Evolutionary conservation across 1,284 basidiomycete genomes (phyloP).

Genomic region (Ceratobasidium sp.): DNA sequence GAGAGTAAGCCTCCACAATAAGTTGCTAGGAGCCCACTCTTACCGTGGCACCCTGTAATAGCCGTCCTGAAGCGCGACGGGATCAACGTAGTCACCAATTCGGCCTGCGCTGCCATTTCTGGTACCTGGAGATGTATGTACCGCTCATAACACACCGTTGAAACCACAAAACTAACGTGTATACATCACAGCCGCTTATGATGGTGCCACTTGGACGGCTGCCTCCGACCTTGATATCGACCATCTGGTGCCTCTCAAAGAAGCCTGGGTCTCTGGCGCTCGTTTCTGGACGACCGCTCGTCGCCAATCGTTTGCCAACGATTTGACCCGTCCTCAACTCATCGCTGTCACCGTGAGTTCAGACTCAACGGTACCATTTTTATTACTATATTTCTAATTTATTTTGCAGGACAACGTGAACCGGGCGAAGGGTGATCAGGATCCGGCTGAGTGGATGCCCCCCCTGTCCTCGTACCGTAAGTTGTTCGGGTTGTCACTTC

Average conservation of each 20-base stretch:
- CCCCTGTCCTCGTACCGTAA: constrained; percentile 57
- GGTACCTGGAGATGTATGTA: constrained; percentile 24
- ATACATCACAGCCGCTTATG: constrained; percentile 58
- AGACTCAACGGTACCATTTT: background rate
- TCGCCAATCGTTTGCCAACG: constrained; percentile 64
- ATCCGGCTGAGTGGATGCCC: constrained; percentile 63
- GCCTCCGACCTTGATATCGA: constrained; percentile 68
- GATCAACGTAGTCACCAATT: constrained; percentile 50
- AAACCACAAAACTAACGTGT: no score
- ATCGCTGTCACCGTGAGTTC: constrained; percentile 60
- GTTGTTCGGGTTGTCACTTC: constrained; percentile 59
- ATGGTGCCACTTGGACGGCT: constrained; percentile 62
- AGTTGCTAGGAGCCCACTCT: background rate
- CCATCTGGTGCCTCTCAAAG: constrained; percentile 48
- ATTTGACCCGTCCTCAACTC: constrained; percentile 64
- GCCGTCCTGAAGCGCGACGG: constrained; percentile 67
- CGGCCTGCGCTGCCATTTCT: constrained; percentile 22
- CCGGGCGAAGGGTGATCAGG: constrained; percentile 58
- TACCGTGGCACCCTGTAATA: constrained; percentile 47
- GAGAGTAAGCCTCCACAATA: constrained; percentile 58
- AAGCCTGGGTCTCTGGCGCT: constrained; percentile 67
- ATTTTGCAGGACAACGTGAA: constrained; percentile 53
- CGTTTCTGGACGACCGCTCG: constrained; percentile 62
- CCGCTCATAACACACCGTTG: no score
- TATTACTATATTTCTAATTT: background rate